Base-by-base conservation (phyloP, 2,329 filamentous ascomycete genomes). In the Colletotrichum godetiae region DNA sequence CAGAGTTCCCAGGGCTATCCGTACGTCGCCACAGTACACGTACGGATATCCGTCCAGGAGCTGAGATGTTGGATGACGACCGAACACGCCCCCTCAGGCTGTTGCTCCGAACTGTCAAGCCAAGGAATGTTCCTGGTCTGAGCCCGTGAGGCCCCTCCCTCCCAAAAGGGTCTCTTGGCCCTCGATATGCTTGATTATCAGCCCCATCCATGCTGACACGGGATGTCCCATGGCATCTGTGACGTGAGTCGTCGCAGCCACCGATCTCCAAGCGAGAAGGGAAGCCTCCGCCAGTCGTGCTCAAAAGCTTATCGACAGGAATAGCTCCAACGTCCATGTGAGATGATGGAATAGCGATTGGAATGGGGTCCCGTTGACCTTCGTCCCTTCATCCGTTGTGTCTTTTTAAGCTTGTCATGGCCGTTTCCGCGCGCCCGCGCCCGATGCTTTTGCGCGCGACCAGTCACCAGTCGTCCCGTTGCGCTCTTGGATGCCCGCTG, bases 181-280 rank as follows among this genome's bases (percentile, higher is more conserved):
- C 60, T 64, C 29, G 69, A 24, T 56, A 53, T 59, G 58, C 53
- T 72, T 35, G 69, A 29, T 55, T 52, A 53, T 35, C 52, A 53
- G 65, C 66, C 58, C 66, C 70, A 60, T 64, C 46, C 67, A 56
- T 63, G 57, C 33, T 66, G 62, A 68, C 72, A 74, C 68, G 52
- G 72, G 62, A 62, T 29, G 58, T 72, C 58, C 62, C 61, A 65
- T 59, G 70, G 55, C 57, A 55, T 53, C 65, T 75, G 73, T 70
- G 66, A 74, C 73, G 42, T 63, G 69, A 74, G 65, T 56, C 70
- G 73, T 75, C 70, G 71, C 73, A 63, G 61, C 62, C 73, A 71
- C 59, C 57, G 53, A 74, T 75, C 66, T 74, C 60, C 56, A 29
- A 64, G 37, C 55, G 60, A 56, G 53, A 52, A 56, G 55, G 46